Evolutionary conservation across 768 basidiomycete genomes (phyloP), one percentile per base, ranked within the genome.

Genomic region (Serendipita vermifera): DNA sequence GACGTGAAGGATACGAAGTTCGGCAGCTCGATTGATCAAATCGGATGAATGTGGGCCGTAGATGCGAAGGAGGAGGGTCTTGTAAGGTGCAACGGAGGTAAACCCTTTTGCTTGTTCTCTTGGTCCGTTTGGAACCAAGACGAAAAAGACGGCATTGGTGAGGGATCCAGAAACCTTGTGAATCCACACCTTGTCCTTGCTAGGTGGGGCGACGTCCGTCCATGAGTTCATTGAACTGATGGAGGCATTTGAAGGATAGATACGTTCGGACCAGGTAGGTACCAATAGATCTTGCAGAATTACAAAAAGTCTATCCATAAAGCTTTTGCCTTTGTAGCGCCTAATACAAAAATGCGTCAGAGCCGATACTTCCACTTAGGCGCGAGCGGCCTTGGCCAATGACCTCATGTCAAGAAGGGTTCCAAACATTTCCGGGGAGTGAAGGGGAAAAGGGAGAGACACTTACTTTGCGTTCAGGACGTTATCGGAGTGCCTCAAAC

Each of bases 101-200:
- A 51, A 51, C 9, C 20, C n/a, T 15, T 20, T 51, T 20, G 27
- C 7, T 61, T 72, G 76, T 54, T 71, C 68, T 56, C 67, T 71
- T 55, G 70, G 72, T 17, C 68, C 66, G 31, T 72, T 66, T 33
- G 79, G 73, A 65, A 81, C 90, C 7, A 92, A 88, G 55, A 97
- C 85, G 70, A 98, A 99, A 72, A 89, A 98, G 56, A 99, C 91
- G 56, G 88, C 85, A 68, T 99, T 99, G 38, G 94, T 99, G 60
- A 97, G 70, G 9, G 89, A 85, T 6, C 94, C 93, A 5, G 92
- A 89, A 22, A 93, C 85, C 65, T 85, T 92, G 65, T 74, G 75
- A 60, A 97, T 76, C 55, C 72, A 73, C 53, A 93, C 60, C 31
- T 68, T 64, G 1, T 62, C 60, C 3, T 66, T 62, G 11, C 57